Evolutionary conservation across 495 filamentous ascomycete species (phyloP), one percentile per base, ranked within the genome.

Genomic region (Lindgomyces ingoldianus): DNA sequence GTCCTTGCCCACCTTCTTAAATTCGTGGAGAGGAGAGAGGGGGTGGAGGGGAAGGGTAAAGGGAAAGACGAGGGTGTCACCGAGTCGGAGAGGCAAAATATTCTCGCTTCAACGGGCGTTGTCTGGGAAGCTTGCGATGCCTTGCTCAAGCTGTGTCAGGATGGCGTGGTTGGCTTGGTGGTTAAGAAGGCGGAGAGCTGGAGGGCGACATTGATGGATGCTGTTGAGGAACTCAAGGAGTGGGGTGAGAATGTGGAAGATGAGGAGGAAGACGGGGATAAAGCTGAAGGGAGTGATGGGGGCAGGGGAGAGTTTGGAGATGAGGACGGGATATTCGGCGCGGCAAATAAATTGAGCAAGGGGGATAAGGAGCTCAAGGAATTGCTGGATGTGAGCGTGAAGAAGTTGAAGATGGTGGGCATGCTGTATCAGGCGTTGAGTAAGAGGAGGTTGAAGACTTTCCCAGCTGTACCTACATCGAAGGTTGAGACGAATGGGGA

Each of bases 161-260:
- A 84, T 73, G 78, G 81, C 0, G 82, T 80, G 27, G 78, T 75
- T 3, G 62, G 36, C 12, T n/a, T n/a, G 54, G 59, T 22, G 59
- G 27, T 18, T 3, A 16, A 3, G 49, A 27, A 4, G 25, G 14
- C 22, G 53, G n/a, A n/a, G 74, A 74, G 47, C 74, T 73, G 3
- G 61, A 48, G 3, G 85, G 87, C 52, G 86, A 87, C 14, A 85
- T 87, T 66, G 79, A 80, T 2, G 46, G 53, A 96, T 78, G 88
- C 91, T 0, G 80, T 93, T 25, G 82, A 86, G 67, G 91, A 96
- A 75, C 75, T 96, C 64, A 90, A 91, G 62, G 89, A 91, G 68
- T 96, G n/a, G n/a, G n/a, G n/a, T n/a, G n/a, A n/a, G n/a, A n/a
- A n/a, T n/a, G n/a, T n/a, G n/a, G n/a, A n/a, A n/a, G n/a, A n/a